phyloP scores from a whole-genome alignment of 78 protist genomes.

The Pigoraptor vietnamica region DNA sequence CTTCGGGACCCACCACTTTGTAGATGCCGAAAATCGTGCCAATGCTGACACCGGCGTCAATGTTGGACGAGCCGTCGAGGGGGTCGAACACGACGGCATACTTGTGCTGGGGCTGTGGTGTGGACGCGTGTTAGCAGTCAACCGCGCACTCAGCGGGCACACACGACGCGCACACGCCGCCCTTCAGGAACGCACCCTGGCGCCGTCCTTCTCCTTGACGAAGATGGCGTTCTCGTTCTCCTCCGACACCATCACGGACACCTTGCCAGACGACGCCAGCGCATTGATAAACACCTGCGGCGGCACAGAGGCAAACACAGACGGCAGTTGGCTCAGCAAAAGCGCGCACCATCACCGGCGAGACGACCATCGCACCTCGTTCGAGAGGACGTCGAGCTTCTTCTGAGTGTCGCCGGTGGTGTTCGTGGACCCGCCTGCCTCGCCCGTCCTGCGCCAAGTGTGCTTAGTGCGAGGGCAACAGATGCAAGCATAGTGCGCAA shows the following conservation, averaged over 20 bases:
- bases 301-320: background rate
- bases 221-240: slow-evolving; percentile 47
- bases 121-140: background rate
- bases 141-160: no score
- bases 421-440: slow-evolving; percentile 26
- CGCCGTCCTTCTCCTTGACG: slow-evolving; percentile 12
- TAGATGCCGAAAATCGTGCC: slow-evolving; percentile 82
- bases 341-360: no score
- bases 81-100: slow-evolving; percentile 65
- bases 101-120: background rate
- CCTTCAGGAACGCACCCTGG: background rate
- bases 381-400: slow-evolving; percentile 63
- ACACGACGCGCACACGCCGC: background rate
- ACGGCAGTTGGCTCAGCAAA: no score
- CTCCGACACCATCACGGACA: slow-evolving; percentile 52
- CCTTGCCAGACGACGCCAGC: background rate
- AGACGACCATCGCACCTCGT: slow-evolving; percentile 36
- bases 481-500: background rate
- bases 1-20: background rate
- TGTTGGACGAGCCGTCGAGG: slow-evolving; percentile 71
- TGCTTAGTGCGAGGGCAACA: background rate
- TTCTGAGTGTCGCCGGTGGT: slow-evolving; percentile 54
- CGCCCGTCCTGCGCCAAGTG: slow-evolving; percentile 18
- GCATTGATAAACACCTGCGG: slow-evolving; percentile 7
- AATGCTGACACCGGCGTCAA: slow-evolving; percentile 58